phyloP scores from a whole-genome alignment of 257 asterid species.

The Datura wrightii region DNA sequence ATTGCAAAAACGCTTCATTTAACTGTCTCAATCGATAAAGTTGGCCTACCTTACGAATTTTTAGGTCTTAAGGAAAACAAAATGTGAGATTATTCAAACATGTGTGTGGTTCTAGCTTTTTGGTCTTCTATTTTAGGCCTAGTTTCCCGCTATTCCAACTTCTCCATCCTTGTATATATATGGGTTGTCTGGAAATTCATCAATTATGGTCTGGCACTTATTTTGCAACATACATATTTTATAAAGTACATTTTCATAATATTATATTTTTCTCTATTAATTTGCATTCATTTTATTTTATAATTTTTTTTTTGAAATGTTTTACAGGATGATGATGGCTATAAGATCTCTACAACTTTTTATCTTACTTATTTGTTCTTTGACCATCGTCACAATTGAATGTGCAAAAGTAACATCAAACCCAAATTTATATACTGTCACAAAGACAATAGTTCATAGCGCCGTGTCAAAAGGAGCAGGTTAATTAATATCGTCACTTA shows the following conservation, averaged over 20 bases:
- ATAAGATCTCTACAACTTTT: slow-evolving; percentile 1
- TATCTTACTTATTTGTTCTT: background rate
- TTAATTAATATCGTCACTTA: background rate
- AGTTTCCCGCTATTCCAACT: no score
- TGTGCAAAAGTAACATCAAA: background rate
- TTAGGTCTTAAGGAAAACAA: no score
- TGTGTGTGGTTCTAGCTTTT: no score
- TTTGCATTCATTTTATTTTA: background rate
- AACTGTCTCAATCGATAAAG: no score
- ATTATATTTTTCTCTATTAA: background rate
- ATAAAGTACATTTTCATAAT: background rate
- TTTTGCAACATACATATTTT: slow-evolving; percentile 9
- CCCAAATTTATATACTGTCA: background rate
- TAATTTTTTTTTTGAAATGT: background rate
- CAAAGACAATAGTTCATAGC: background rate
- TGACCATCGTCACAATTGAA: slow-evolving; percentile 8
- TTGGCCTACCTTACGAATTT: no score
- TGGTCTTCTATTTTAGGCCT: no score
- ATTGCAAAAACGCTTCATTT: no score
- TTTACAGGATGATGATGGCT: slow-evolving; percentile 26
- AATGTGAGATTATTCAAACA: no score
- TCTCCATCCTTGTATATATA: no score
- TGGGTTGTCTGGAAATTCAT: no score
- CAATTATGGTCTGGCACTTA: background rate
- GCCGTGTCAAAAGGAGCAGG: slow-evolving; percentile 29